Conservation (phyloP, 148 eudicot genomes). For the Camellia lanceoleosa region DNA sequence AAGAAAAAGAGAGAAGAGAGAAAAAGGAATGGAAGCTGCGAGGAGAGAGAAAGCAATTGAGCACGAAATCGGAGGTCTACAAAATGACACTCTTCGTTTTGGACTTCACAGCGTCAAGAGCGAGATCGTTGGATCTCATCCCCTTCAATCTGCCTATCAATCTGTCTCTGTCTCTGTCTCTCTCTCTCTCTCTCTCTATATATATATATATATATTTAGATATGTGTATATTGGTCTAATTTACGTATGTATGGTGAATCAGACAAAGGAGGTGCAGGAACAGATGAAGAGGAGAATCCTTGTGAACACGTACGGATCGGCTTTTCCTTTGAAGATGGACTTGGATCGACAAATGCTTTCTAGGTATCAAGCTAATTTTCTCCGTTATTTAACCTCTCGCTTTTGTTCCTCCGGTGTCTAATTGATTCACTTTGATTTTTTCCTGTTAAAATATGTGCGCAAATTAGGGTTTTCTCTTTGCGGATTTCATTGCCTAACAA, state of each 20-base stretch:
- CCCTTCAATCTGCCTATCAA: slow-evolving; percentile 65
- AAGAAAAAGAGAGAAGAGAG: background rate
- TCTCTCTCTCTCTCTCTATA: slow-evolving; percentile 4
- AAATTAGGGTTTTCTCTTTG: slow-evolving; percentile 1
- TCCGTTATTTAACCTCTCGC: background rate
- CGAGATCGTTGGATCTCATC: slow-evolving; percentile 76
- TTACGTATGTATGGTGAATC: background rate
- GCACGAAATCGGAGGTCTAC: slow-evolving; percentile 67
- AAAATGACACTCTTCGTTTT: slow-evolving; percentile 68
- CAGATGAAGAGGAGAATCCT: slow-evolving; percentile 54
- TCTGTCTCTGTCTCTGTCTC: slow-evolving; percentile 35
- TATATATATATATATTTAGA: background rate
- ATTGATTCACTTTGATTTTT: background rate
- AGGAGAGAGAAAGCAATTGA: slow-evolving; percentile 49
- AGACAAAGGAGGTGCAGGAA: slow-evolving; percentile 50
- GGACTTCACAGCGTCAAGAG: slow-evolving; percentile 81
- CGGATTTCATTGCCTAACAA: background rate
- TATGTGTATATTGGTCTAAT: background rate
- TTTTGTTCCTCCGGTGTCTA: no score
- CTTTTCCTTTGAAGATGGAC: slow-evolving; percentile 82
- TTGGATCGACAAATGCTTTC: slow-evolving; percentile 78
- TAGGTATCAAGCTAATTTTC: slow-evolving; percentile 33
- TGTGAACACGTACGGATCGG: slow-evolving; percentile 69
- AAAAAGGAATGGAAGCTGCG: slow-evolving; percentile 39
- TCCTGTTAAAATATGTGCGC: background rate